Base-by-base conservation (phyloP, 805 yeast genomes). In the Sugiyamaella americana region DNA sequence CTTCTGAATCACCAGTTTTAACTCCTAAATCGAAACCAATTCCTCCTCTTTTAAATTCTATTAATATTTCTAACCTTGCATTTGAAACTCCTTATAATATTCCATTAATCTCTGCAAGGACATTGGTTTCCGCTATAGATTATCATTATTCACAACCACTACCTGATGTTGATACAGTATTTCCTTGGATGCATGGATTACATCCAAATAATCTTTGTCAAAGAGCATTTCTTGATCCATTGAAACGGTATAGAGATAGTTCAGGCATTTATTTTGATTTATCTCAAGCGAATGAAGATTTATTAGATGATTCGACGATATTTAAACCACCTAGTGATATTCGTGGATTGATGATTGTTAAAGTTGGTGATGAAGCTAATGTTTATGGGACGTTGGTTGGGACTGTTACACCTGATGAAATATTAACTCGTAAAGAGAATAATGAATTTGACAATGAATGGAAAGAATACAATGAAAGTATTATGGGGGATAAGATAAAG, bases 111-210 rank as follows among this genome's bases (percentile, higher is more conserved):
- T 39, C 53, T 2, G 49, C 54, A 34, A 22, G 34, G 5, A 38
- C 41, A n/a, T 39, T 55, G 32, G 50, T 52, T 3, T 39, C 37
- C 8, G 61, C 65, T 3, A 43, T 66, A 13, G 58, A 57, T 43
- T 35, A 49, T 18, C 58, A 56, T 29, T 57, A 59, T 36, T 55
- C 60, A 20, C 43, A 52, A 10, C 66, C 69, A 2, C 58, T 82
- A 36, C 95, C 96, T 0, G 76, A 75, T 2, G 82, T 89, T 17
- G 74, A 71, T 20, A 58, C 59, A 8, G 77, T 89, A 73, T 89
- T 88, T 57, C 97, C 97, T 0, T 88, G 96, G 96, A 69, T 87
- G 21, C 96, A 89, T 61, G 93, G 95, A 0, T 69, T 84, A 38
- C 79, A 82, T 51, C 71, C 70, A 11, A 69, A 72, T 30, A 78